Conservation (phyloP, 257 asterid species). For the Ocimum tenuiflorum region DNA sequence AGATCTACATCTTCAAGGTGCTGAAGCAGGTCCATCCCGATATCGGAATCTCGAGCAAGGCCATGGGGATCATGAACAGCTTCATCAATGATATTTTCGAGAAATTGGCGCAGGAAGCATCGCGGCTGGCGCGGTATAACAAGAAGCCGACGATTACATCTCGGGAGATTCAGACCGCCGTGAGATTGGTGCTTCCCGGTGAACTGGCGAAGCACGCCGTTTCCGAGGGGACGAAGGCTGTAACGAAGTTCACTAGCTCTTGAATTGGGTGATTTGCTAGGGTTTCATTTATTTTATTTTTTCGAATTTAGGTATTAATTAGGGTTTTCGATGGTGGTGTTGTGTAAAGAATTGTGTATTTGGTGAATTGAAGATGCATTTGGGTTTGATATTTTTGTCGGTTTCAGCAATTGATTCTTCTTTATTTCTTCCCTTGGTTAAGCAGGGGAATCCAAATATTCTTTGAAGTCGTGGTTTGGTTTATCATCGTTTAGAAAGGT, state of each 20-base stretch:
- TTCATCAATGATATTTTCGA: conserved; percentile 60
- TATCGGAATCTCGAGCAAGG: conserved; percentile 67
- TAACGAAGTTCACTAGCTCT: conserved; percentile 57
- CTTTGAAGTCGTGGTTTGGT: no score
- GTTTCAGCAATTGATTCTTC: no score
- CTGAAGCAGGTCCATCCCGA: conserved; percentile 59
- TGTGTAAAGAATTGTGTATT: background rate
- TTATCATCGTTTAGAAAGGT: no score
- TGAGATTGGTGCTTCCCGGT: conserved; percentile 52
- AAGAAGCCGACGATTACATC: conserved; percentile 68
- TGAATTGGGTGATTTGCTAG: background rate
- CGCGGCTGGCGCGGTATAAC: conserved; percentile 52
- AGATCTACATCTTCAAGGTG: conserved; percentile 70
- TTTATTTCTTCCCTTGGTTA: no score
- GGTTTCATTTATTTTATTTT: background rate
- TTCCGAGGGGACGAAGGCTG: conserved; percentile 60
- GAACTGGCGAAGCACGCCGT: conserved; percentile 64
- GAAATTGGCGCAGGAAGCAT: conserved; percentile 52
- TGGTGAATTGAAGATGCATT: background rate
- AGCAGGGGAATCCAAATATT: no score
- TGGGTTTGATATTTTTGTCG: no score
- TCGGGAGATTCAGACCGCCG: conserved; percentile 63
- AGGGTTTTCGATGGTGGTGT: background rate
- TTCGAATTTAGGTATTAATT: background rate
- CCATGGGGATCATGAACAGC: conserved; percentile 68